Evolutionary conservation across 2,329 filamentous ascomycete genomes (phyloP).

Genomic region (Aspergillus sp.): DNA sequence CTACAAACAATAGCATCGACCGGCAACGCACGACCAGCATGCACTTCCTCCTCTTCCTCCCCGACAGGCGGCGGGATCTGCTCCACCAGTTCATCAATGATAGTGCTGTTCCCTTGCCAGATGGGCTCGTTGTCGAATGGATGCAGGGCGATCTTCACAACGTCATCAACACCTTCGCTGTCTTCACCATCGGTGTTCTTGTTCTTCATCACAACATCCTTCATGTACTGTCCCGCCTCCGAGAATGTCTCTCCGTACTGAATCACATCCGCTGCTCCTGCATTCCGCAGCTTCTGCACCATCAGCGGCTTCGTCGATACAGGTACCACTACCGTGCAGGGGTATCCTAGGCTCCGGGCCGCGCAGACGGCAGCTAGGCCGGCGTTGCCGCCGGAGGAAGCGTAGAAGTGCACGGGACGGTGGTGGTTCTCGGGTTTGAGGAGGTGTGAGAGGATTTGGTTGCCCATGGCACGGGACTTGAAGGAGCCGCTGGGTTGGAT

Average conservation of each 20-base stretch:
- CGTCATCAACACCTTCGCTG: conserved; percentile 22
- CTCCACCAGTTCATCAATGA: conserved; percentile 47
- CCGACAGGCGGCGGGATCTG: conserved; percentile 41
- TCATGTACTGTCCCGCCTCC: conserved; percentile 69
- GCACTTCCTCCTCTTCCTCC: conserved; percentile 34
- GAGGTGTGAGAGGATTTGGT: conserved; percentile 63
- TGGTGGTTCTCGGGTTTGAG: conserved; percentile 43
- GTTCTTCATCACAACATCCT: conserved; percentile 50
- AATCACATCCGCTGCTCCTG: conserved; percentile 67
- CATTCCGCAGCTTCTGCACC: conserved; percentile 67
- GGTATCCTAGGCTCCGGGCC: conserved; percentile 63
- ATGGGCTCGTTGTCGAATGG: conserved; percentile 50
- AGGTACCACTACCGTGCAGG: conserved; percentile 76
- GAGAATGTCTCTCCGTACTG: conserved; percentile 68
- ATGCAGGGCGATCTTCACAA: conserved; percentile 45
- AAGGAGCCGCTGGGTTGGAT: conserved; percentile 84
- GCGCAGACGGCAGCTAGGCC: conserved; percentile 79
- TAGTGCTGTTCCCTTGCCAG: conserved; percentile 50
- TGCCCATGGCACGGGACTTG: conserved; percentile 76
- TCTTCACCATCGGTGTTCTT: conserved; percentile 20
- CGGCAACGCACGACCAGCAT: conserved; percentile 37
- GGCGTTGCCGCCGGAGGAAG: conserved; percentile 79
- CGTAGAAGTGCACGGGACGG: conserved; percentile 70
- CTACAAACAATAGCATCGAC: conserved; percentile 74
- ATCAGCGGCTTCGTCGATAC: conserved; percentile 66